phyloP scores from a whole-genome alignment of 306 rosid species.

The Hippophae rhamnoides region DNA sequence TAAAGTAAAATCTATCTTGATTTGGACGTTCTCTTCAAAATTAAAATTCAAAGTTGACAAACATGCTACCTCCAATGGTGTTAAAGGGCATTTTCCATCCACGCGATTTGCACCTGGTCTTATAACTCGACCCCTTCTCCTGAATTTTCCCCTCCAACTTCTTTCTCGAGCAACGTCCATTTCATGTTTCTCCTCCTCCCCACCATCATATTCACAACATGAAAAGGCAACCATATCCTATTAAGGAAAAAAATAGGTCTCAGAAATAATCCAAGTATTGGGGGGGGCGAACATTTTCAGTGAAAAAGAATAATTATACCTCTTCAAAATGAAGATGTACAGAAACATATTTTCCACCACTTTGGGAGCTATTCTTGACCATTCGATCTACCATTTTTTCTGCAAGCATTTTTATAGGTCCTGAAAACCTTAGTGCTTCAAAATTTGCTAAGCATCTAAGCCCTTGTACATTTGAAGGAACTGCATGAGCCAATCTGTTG shows the following conservation, averaged over 20 bases:
- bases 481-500: slow-evolving; percentile 80
- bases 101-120: slow-evolving; percentile 89
- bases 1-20: too few relatives aligned
- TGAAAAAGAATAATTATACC: slow-evolving; percentile 36
- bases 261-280: slow-evolving; percentile 13
- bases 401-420: slow-evolving; percentile 68
- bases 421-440: slow-evolving; percentile 77
- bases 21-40: too few relatives aligned
- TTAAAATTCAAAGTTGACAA: neutral
- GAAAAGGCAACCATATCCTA: slow-evolving; percentile 99
- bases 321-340: slow-evolving; percentile 98
- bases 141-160: slow-evolving; percentile 98
- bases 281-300: slow-evolving; percentile 3
- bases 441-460: slow-evolving; percentile 82
- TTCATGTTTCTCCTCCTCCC: slow-evolving; percentile 85
- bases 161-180: slow-evolving; percentile 97
- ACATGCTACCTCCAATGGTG: slow-evolving; percentile 75
- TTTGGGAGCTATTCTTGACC: slow-evolving; percentile 63
- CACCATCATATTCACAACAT: slow-evolving; percentile 92
- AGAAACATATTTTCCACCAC: slow-evolving; percentile 81
- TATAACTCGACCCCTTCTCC: slow-evolving; percentile 72
- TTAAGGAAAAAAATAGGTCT: slow-evolving; percentile 7
- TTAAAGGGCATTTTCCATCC: slow-evolving; percentile 92
- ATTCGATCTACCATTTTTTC: slow-evolving; percentile 85
- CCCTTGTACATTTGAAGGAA: slow-evolving; percentile 67